Evolutionary conservation across 176 grass and related monocot genomes (phyloP).

Genomic region (Lolium multiflorum): DNA sequence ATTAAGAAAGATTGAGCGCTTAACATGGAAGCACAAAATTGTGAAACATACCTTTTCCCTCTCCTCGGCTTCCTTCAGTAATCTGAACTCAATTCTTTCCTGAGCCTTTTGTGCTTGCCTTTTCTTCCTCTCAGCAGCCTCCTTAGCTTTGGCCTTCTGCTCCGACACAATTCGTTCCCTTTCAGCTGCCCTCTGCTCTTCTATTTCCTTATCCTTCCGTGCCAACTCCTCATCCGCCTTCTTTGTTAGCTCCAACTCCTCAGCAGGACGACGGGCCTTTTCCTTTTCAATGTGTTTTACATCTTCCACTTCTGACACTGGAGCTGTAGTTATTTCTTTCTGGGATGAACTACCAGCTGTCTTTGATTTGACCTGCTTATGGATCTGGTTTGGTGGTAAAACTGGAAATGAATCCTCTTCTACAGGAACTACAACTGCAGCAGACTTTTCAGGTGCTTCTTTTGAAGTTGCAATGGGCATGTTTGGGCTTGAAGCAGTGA

Average conservation of each 20-base stretch:
- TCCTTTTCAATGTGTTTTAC: constrained; percentile 52
- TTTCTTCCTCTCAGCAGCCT: constrained; percentile 92
- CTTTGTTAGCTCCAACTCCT: constrained; percentile 52
- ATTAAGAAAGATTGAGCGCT: constrained; percentile 15
- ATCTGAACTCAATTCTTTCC: constrained; percentile 72
- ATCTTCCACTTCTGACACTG: constrained; percentile 39
- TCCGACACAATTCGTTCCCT: constrained; percentile 68
- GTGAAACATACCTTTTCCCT: constrained; percentile 67
- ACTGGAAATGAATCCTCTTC: constrained; percentile 57
- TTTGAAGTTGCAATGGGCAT: constrained; percentile 20
- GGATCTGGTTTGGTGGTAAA: constrained; percentile 42
- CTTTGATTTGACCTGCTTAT: constrained; percentile 55
- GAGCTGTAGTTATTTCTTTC: constrained; percentile 25
- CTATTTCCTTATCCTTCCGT: constrained; percentile 58
- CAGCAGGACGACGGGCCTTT: constrained; percentile 25
- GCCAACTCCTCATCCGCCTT: constrained; percentile 53
- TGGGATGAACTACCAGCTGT: constrained; percentile 39
- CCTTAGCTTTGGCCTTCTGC: constrained; percentile 87
- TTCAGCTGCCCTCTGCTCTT: constrained; percentile 61
- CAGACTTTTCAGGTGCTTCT: constrained; percentile 42
- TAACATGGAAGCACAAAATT: constrained; percentile 27
- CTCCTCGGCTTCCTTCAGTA: constrained; percentile 74
- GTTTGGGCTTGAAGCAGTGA: constrained; percentile 26
- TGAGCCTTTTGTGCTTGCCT: constrained; percentile 66
- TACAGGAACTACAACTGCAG: constrained; percentile 26